phyloP scores from a whole-genome alignment of 2,329 filamentous ascomycete species.

The Chaetomium olivaceum region DNA sequence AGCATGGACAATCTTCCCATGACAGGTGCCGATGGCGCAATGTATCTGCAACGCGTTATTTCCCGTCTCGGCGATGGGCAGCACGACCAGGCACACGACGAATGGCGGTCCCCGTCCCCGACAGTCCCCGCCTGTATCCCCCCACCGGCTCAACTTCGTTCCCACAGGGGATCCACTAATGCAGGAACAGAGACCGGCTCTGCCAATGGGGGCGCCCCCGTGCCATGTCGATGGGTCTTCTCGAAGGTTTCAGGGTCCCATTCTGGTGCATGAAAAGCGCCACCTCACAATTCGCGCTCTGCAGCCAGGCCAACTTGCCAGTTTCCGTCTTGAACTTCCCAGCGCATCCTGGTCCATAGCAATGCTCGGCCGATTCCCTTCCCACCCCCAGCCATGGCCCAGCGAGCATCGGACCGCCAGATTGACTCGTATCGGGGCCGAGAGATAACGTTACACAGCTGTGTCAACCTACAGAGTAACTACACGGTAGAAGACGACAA shows the following conservation, averaged over 20 bases:
- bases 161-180: conserved; percentile 23
- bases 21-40: conserved; percentile 24
- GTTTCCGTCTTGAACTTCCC: conserved; percentile 13
- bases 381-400: neutral
- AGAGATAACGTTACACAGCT: neutral
- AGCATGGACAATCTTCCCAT: conserved; percentile 3
- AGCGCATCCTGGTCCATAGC: neutral
- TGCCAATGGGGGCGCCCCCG: conserved; percentile 29
- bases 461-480: neutral
- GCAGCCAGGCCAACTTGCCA: conserved; percentile 8
- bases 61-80: conserved; percentile 22
- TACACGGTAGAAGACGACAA: neutral
- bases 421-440: neutral
- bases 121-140: neutral
- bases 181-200: conserved; percentile 28
- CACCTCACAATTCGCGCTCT: conserved; percentile 21
- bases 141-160: conserved; percentile 3
- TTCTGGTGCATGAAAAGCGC: conserved; percentile 19
- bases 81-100: neutral
- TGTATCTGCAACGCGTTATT: conserved; percentile 23
- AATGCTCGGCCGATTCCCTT: neutral
- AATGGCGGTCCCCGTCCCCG: conserved; percentile 3
- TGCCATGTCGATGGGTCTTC: conserved; percentile 30
- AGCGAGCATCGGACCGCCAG: neutral
- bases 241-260: conserved; percentile 29